These are phyloP conservation scores for Aspergillus steynii DNA, from an alignment of 495 filamentous ascomycete genomes.

Conservation along the genomic window DNA sequence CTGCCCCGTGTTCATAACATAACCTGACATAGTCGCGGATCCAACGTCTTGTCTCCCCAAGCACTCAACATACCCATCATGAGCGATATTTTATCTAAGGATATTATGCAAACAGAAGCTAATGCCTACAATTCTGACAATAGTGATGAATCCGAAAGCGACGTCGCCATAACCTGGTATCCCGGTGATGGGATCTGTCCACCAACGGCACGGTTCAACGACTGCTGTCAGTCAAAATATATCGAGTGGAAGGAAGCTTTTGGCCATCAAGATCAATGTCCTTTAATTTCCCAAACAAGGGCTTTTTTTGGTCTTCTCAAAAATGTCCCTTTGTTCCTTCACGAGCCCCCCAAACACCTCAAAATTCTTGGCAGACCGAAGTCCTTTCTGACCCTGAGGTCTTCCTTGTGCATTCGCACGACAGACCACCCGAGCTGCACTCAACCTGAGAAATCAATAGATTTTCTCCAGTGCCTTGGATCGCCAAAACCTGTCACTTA, in stretches of 20 bases:
- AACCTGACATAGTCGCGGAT: too few relatives aligned
- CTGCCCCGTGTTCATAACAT: too few relatives aligned
- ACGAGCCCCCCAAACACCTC: slow-evolving; percentile 9
- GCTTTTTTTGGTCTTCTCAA: slow-evolving; percentile 12
- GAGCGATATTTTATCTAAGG: too few relatives aligned
- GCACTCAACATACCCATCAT: too few relatives aligned
- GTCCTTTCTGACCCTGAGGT: slow-evolving; percentile 9
- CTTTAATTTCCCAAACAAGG: not conserved
- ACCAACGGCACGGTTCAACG: slow-evolving; percentile 16
- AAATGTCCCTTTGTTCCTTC: slow-evolving; percentile 15
- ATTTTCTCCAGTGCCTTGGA: slow-evolving; percentile 19
- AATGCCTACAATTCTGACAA: not conserved
- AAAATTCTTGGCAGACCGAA: slow-evolving; percentile 3
- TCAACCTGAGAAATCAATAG: slow-evolving; percentile 16
- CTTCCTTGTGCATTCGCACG: slow-evolving; percentile 13
- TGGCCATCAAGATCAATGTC: too few relatives aligned
- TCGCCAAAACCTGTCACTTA: slow-evolving; percentile 8
- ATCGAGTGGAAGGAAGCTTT: slow-evolving; percentile 4
- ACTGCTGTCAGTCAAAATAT: slow-evolving; percentile 12
- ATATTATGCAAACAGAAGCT: too few relatives aligned
- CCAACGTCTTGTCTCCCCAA: too few relatives aligned
- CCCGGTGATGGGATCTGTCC: slow-evolving; percentile 20
- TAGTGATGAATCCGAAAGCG: slow-evolving; percentile 11
- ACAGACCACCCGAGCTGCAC: slow-evolving; percentile 15
- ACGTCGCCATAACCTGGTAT: slow-evolving; percentile 12